Conservation (phyloP, 73 alveolate species). For the Paramecium octaurelia region DNA sequence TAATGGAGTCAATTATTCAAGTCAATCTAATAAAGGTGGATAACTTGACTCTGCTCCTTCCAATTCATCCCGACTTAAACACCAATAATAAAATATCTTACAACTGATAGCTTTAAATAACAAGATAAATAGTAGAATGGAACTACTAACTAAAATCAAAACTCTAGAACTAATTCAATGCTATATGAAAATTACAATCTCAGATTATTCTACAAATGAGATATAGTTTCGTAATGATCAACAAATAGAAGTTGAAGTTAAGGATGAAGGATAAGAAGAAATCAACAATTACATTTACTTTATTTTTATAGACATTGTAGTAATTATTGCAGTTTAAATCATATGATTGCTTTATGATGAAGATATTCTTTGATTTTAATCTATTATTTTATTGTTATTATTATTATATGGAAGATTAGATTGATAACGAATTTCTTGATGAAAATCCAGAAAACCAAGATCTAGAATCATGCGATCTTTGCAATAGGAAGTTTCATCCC, state of each 20-base stretch:
- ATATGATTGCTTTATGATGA: background rate
- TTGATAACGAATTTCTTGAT: background rate
- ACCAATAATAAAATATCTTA: background rate
- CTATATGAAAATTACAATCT: background rate
- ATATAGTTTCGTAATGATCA: background rate
- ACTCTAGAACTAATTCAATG: background rate
- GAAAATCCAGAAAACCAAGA: background rate
- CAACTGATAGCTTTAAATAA: background rate
- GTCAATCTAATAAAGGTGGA: background rate
- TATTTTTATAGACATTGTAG: background rate
- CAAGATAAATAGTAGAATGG: background rate
- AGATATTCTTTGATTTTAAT: background rate
- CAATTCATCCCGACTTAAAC: background rate
- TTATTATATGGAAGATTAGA: slow-evolving; percentile 14
- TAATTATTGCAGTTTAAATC: background rate
- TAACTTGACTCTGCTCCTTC: background rate
- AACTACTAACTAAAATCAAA: background rate
- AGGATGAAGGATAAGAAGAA: background rate
- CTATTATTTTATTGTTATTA: background rate
- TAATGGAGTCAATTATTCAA: background rate
- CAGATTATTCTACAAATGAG: background rate
- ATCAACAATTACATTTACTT: background rate
- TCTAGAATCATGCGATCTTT: background rate
- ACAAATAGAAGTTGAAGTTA: background rate
- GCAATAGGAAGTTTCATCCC: slow-evolving; percentile 36